Evolutionary conservation across 495 filamentous ascomycete genomes (phyloP).

Genomic region (Neurospora sp.): DNA sequence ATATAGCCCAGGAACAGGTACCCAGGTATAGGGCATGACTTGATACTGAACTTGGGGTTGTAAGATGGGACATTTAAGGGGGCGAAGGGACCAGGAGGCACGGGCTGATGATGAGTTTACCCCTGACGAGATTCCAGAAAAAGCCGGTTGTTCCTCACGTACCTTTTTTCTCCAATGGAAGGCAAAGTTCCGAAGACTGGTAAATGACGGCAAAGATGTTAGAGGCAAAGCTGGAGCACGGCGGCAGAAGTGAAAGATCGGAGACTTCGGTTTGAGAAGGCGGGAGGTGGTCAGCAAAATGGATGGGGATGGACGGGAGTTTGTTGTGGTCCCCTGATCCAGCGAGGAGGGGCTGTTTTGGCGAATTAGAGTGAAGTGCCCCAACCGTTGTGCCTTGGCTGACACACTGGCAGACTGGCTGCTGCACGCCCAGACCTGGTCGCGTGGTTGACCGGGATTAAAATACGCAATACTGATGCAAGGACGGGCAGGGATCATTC

Average conservation of each 20-base stretch:
- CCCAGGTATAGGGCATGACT: neutral
- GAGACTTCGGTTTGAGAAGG: neutral
- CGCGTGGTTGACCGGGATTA: constrained; percentile 24
- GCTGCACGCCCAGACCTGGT: constrained; percentile 8
- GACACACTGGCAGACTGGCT: neutral
- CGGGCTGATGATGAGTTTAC: neutral
- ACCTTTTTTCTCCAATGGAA: neutral
- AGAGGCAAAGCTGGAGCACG: neutral
- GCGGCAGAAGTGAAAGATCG: neutral
- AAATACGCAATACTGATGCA: neutral
- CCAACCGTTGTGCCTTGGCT: neutral
- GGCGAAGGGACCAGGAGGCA: neutral
- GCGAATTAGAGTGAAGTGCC: neutral
- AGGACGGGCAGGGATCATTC: constrained; percentile 5
- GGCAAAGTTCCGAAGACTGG: neutral
- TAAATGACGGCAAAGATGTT: neutral
- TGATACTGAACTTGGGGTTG: neutral
- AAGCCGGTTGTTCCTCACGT: neutral
- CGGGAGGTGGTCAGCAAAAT: neutral
- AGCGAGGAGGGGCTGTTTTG: neutral
- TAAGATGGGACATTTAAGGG: neutral
- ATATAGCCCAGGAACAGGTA: neutral
- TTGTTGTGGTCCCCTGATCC: neutral
- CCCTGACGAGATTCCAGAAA: neutral
- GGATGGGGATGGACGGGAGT: neutral